These are phyloP conservation scores for Funneliformis geosporum DNA, from an alignment of 192 early-diverging fungal species.

Conservation along the genomic window DNA sequence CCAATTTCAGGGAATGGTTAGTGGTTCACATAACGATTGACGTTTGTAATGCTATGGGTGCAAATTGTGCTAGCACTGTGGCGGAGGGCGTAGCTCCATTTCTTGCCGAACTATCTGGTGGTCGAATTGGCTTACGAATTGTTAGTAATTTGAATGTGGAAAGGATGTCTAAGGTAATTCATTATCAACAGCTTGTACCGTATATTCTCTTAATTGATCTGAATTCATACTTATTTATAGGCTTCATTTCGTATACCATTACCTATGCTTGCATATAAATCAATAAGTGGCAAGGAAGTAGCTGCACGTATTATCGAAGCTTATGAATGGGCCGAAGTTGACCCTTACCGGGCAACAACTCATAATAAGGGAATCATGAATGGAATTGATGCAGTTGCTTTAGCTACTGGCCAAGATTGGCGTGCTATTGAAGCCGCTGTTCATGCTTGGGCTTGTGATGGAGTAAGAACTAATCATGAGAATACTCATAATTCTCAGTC, in stretches of 20 bases:
- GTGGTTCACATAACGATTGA: conserved; percentile 76
- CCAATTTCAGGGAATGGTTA: conserved; percentile 54
- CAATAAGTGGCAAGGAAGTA: conserved; percentile 59
- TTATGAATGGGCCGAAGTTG: conserved; percentile 67
- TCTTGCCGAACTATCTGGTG: conserved; percentile 54
- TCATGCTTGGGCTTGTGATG: conserved; percentile 64
- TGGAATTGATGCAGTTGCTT: conserved; percentile 74
- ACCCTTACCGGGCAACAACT: conserved; percentile 71
- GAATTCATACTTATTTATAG: conserved; percentile 1
- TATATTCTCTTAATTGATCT: conserved; percentile 14
- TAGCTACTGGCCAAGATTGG: conserved; percentile 81
- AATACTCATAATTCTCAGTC: conserved; percentile 36
- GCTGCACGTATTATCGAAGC: conserved; percentile 69
- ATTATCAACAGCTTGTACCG: background rate
- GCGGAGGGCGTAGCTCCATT: conserved; percentile 69
- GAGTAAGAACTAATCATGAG: background rate
- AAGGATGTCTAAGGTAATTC: conserved; percentile 58
- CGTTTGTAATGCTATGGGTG: conserved; percentile 81
- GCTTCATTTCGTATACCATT: conserved; percentile 65
- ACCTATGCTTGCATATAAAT: conserved; percentile 64
- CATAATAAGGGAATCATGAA: conserved; percentile 87
- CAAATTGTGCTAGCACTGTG: conserved; percentile 69
- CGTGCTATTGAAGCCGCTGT: conserved; percentile 72
- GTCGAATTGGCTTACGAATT: conserved; percentile 65
- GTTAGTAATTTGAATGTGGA: conserved; percentile 70